These are phyloP conservation scores for Dictyostelium gargantuum DNA, from an alignment of 208 protist species.

Conservation along the genomic window DNA sequence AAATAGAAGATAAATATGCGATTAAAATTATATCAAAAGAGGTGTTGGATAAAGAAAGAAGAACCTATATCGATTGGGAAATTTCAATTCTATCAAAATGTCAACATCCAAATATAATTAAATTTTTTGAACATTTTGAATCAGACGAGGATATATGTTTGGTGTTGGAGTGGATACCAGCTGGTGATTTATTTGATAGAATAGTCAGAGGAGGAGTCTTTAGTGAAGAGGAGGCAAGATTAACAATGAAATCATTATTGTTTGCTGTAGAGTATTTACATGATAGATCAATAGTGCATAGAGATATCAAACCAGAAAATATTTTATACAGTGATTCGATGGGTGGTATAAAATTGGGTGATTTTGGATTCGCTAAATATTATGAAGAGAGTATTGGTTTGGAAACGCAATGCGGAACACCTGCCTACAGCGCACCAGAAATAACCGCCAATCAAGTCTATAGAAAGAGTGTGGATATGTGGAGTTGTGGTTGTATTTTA, in stretches of 20 bases:
- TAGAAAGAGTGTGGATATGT: slow-evolving; percentile 50
- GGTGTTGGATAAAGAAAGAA: not conserved
- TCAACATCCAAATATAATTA: slow-evolving; percentile 70
- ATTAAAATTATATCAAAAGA: slow-evolving; percentile 62
- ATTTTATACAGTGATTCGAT: not conserved
- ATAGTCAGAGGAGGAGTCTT: slow-evolving; percentile 73
- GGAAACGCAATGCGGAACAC: slow-evolving; percentile 57
- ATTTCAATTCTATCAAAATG: slow-evolving; percentile 63
- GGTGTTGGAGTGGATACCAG: slow-evolving; percentile 70
- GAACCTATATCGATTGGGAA: slow-evolving; percentile 52
- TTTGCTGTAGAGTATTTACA: slow-evolving; percentile 69
- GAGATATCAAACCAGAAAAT: slow-evolving; percentile 72
- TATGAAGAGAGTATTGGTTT: slow-evolving; percentile 29
- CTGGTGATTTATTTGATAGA: slow-evolving; percentile 79
- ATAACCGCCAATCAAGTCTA: slow-evolving; percentile 30
- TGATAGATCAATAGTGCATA: slow-evolving; percentile 51
- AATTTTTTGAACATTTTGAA: slow-evolving; percentile 69
- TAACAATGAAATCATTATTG: slow-evolving; percentile 66
- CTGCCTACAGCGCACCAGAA: slow-evolving; percentile 48
- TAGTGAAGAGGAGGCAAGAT: slow-evolving; percentile 67
- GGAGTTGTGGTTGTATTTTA: slow-evolving; percentile 55
- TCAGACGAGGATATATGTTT: slow-evolving; percentile 68
- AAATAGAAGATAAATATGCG: slow-evolving; percentile 57
- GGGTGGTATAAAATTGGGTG: slow-evolving; percentile 68
- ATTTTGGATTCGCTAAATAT: slow-evolving; percentile 76